Base-by-base conservation (phyloP, 345 rosid genomes). In the Hibiscus tridactylites region DNA sequence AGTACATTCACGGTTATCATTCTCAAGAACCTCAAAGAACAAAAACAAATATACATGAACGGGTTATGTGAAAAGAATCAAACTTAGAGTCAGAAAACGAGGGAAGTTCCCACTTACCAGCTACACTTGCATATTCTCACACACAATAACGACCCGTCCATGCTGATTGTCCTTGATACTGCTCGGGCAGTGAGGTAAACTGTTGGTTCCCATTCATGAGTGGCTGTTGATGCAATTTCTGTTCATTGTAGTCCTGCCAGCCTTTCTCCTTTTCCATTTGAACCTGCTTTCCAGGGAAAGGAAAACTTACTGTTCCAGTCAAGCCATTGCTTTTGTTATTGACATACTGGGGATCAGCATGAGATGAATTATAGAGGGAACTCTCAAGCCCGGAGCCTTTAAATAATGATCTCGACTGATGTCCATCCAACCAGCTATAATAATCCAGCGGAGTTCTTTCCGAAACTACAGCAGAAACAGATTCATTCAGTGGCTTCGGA, bases 401-500 rank as follows among this genome's bases (percentile, higher is more conserved):
- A 16, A 83, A 65, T 66, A 90, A 81, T 7, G 88, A 76, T 2
- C 88, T 81, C 75, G 84, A 69, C 81, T 89, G 90, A 83, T 95
- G 89, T 56, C 97, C 99, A 87, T 92, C 99, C 87, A 92, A 81
- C 99, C 99, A 95, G 76, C 96, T 89, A 82, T 92, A 92, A 79
- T 92, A 96, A 88, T 95, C 99, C 77, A 61, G 79, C 29, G 76
- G 70, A n/a, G 75, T 70, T 79, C 74, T 81, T 69, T 71, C 84
- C 62, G 83, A 24, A 64, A 76, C 85, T 0, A 80, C 73, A 68
- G 79, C 83, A 64, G 89, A 76, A 73, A 76, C 46, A 19, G 81
- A 82, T 72, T 79, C 97, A 63, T 49, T 77, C 15, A 33, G 75
- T 65, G 81, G 87, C 79, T 85, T 94, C 4, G 88, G 71, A 68